Percentiles rank a stretch among this genome's conserved stretches.
Conservation (phyloP, 2,329 filamentous ascomycete species). For the Fusarium liriodendri region DNA sequence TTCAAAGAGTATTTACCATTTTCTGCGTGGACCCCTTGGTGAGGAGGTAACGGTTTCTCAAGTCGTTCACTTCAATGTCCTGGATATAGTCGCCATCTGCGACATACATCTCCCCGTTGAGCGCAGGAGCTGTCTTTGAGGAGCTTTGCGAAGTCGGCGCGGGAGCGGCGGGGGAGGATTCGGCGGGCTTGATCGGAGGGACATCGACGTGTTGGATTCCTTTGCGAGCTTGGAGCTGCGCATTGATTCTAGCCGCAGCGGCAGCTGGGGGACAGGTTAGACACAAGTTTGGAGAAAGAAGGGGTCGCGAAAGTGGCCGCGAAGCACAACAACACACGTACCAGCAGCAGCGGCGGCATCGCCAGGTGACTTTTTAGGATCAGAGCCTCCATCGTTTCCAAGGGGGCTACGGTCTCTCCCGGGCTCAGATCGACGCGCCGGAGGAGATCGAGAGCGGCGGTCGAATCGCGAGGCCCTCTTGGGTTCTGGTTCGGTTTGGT, state of each 20-base stretch:
- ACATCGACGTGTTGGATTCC: constrained; percentile 92
- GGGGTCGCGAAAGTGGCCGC: constrained; percentile 17
- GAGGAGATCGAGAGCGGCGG: constrained; percentile 88
- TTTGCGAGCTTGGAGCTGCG: constrained; percentile 85
- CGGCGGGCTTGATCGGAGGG: constrained; percentile 76
- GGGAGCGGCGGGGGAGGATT: constrained; percentile 56
- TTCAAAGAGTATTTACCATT: constrained; percentile 89
- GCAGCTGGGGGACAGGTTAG: constrained; percentile 68
- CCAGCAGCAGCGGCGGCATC: constrained; percentile 85
- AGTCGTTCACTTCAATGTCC: constrained; percentile 98
- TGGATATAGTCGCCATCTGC: constrained; percentile 98
- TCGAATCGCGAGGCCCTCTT: constrained; percentile 86
- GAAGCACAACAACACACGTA: constrained; percentile 53
- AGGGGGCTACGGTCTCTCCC: constrained; percentile 84
- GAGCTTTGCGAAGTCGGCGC: constrained; percentile 47
- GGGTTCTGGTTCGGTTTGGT: constrained; percentile 87
- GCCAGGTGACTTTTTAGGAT: constrained; percentile 61
- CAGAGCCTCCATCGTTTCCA: constrained; percentile 56
- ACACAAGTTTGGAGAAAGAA: not conserved
- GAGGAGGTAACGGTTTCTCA: constrained; percentile 95
- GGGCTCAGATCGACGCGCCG: constrained; percentile 73
- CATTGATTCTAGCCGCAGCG: constrained; percentile 88
- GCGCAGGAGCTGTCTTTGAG: constrained; percentile 58
- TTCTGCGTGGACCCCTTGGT: constrained; percentile 98
- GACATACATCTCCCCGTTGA: constrained; percentile 92